Base-by-base conservation (phyloP, 2,329 filamentous ascomycete genomes). In the Trichophyton mentagrophytes region DNA sequence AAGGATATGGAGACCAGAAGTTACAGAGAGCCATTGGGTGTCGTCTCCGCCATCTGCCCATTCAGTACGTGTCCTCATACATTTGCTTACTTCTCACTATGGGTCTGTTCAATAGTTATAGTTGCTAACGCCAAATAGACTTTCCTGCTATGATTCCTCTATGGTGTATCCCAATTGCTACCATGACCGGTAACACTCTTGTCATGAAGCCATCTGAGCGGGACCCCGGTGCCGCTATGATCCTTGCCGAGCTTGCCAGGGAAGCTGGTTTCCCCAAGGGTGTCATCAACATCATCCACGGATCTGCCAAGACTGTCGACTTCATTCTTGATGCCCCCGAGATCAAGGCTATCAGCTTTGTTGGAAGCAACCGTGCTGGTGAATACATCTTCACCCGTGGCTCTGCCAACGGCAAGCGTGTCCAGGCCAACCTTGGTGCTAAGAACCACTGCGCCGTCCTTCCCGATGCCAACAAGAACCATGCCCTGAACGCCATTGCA, bases 91-190 rank as follows among this genome's bases (percentile, higher is more conserved):
- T n/a, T 55, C 3, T 13, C 17, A 20, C 4, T 33, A 15, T 27
- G 5, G 0, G 5, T 17, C 8, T 9, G 33, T 38, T 38, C 33
- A 38, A 38, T 38, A 38, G 33, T 20, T 20, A 6, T n/a, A 2
- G 4, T n/a, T 44, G 15, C 57, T 59, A 44, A 56, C 58, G 22
- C 5, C 8, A 7, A 6, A 7, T 63, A 82, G 80, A 86, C 75
- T 86, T 86, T 75, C 84, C 84, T 59, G 84, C 84, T 64, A 87
- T 87, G 84, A 86, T 87, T 71, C 84, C 84, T 9, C 77, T 86
- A 8, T 87, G 84, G 84, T 83, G 77, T 36, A 84, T 86, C 46
- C 84, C 84, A 7, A 78, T 85, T 63, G 83, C 84, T 42, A 82
- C 82, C 4, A 77, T 84, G n/a, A 83, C 82, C 30, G 84, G 84